Base-by-base conservation (phyloP, 345 rosid species). In the Erysimum cheiranthoides region DNA sequence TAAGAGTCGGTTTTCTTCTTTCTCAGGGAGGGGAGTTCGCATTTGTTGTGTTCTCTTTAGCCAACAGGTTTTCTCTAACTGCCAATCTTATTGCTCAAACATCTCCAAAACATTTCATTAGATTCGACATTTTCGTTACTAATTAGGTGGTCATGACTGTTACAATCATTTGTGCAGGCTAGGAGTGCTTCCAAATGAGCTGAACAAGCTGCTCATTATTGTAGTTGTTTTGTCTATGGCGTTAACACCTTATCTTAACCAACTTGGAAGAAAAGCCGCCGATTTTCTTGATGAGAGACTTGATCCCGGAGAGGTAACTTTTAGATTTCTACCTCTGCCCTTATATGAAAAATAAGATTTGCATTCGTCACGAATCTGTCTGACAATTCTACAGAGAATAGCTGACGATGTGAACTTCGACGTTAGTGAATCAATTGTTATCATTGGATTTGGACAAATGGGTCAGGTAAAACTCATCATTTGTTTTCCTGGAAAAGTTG, bases 21-120 rank as follows among this genome's bases (percentile, higher is more conserved):
- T 94, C 98, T 27, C 98, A 94, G 78, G 98, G 98, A 84, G 98
- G 98, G 38, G 97, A 94, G 81, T 94, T 94, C 63, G 98, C 90
- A 35, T 94, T 94, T 38, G 97, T 94, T 35, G 98, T 94, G 16
- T 94, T 94, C 77, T 92, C 97, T 79, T 81, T 94, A 47, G 97
- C 98, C 53, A 94, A 94, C 89, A 85, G 96, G 98, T 92, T 46
- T 7, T 68, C 53, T 13, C 40, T 17, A 25, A 36, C 31, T 54
- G 76, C 27, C 65, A 40, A 39, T 50, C 38, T 62, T 30, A 25
- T 8, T 66, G 13, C 61, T 61, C 66, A 70, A 34, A 64, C 65
- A 27, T 69, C 51, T 54, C 57, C 10, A 6, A 32, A 43, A 45
- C 31, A 40, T 32, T 8, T 17, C 10, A 16, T 34, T 31, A 30